phyloP scores from a whole-genome alignment of 202 grass and related monocot genomes.

The Digitaria exilis region DNA sequence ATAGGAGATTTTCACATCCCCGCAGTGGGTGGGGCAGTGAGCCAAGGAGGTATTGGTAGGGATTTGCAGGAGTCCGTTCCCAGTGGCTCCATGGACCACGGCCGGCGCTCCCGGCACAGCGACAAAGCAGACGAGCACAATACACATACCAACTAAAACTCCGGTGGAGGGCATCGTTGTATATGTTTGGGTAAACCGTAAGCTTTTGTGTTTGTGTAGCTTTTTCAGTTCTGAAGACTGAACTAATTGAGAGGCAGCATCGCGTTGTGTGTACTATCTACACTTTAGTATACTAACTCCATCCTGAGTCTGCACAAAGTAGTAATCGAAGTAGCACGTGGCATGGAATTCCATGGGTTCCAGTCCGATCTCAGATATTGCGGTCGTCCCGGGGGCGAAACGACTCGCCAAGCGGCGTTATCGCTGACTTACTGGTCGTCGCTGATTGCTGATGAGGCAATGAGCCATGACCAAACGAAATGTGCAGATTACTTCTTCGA shows the following conservation, averaged over 20 bases:
- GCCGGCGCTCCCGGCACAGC: too few relatives aligned
- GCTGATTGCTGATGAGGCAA: neutral
- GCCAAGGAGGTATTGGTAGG: neutral
- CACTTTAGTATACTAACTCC: neutral
- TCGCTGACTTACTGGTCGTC: neutral
- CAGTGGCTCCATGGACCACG: neutral
- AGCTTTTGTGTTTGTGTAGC: neutral
- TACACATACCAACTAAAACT: neutral
- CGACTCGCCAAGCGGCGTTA: neutral
- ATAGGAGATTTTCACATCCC: neutral
- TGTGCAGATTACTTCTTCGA: too few relatives aligned
- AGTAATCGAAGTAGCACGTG: neutral
- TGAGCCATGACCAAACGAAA: too few relatives aligned
- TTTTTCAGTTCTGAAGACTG: too few relatives aligned
- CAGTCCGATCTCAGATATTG: neutral
- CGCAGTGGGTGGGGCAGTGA: neutral
- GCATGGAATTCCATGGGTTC: neutral
- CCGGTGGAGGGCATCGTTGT: neutral
- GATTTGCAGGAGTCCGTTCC: neutral
- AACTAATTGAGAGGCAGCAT: neutral
- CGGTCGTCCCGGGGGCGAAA: neutral
- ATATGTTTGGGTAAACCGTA: neutral
- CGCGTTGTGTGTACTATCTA: too few relatives aligned
- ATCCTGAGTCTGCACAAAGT: too few relatives aligned
- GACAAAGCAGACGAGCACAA: neutral